Conservation (phyloP, 2,329 filamentous ascomycete genomes). For the Fusarium torulosum region DNA sequence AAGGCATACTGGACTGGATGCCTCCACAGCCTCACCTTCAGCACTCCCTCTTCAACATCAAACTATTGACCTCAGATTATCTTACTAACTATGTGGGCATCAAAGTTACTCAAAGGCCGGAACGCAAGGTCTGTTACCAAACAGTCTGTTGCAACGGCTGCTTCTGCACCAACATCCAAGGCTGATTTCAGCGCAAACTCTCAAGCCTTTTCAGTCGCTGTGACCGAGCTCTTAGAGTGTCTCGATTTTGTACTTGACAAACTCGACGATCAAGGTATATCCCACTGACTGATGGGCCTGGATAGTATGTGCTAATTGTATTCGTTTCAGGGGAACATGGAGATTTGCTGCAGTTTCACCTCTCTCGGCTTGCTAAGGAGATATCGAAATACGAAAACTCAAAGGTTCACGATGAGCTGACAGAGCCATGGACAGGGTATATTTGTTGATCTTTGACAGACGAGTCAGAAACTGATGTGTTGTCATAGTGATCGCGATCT, state of each 20-base stretch:
- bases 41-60: not conserved
- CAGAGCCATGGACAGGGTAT: constrained; percentile 31
- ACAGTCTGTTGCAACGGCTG: constrained; percentile 7
- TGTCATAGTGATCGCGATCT: not conserved
- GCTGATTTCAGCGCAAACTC: constrained; percentile 39
- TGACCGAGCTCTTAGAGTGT: constrained; percentile 37
- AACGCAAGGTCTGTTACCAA: not conserved
- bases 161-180: constrained; percentile 9
- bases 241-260: constrained; percentile 44
- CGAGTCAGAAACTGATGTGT: fast-evolving
- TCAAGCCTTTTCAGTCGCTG: constrained; percentile 37
- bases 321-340: constrained; percentile 32
- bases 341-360: constrained; percentile 40
- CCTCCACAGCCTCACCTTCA: not conserved
- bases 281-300: not conserved
- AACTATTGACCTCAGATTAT: not conserved
- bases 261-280: constrained; percentile 36
- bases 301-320: fast-evolving
- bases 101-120: not conserved
- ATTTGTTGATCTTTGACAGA: fast-evolving
- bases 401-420: not conserved
- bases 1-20: not conserved
- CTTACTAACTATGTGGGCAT: constrained; percentile 5
- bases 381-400: constrained; percentile 42
- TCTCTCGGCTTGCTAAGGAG: constrained; percentile 38